Conservation (phyloP, 1,139 yeast species). For the Meyerozyma athensensis region DNA sequence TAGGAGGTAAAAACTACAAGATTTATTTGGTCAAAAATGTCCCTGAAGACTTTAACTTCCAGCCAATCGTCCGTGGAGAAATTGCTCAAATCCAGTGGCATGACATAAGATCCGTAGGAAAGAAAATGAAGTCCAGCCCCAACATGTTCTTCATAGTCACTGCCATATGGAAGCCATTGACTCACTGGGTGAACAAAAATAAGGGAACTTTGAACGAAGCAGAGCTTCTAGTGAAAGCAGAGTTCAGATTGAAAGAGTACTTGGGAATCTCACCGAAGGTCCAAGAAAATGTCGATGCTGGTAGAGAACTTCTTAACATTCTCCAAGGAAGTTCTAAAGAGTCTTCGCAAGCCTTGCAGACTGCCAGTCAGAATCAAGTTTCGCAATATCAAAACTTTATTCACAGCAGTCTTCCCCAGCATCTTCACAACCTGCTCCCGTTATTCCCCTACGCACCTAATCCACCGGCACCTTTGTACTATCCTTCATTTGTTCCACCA, state of each 20-base stretch:
- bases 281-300: slow-evolving; percentile 51
- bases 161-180: slow-evolving; percentile 58
- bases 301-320: slow-evolving; percentile 67
- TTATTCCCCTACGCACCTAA: slow-evolving; percentile 16
- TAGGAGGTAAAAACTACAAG: slow-evolving; percentile 79
- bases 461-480: slow-evolving; percentile 12
- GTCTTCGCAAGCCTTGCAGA: background rate
- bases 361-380: slow-evolving; percentile 2
- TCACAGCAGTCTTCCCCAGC: slow-evolving; percentile 21
- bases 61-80: slow-evolving; percentile 83
- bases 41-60: slow-evolving; percentile 69
- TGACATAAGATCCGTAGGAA: slow-evolving; percentile 33
- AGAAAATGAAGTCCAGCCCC: slow-evolving; percentile 35
- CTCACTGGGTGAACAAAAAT: slow-evolving; percentile 51
- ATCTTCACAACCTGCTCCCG: slow-evolving; percentile 27
- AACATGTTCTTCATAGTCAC: slow-evolving; percentile 53
- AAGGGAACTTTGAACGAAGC: slow-evolving; percentile 53
- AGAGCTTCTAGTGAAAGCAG: slow-evolving; percentile 53
- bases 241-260: slow-evolving; percentile 55
- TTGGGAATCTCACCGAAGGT: slow-evolving; percentile 46
- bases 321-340: slow-evolving; percentile 37
- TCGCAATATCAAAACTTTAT: slow-evolving; percentile 9
- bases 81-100: slow-evolving; percentile 55
- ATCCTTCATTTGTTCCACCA: slow-evolving; percentile 14
- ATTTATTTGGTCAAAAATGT: slow-evolving; percentile 75